Base-by-base conservation (phyloP, 2,329 filamentous ascomycete species). In the Pseudomassariella vexata region DNA sequence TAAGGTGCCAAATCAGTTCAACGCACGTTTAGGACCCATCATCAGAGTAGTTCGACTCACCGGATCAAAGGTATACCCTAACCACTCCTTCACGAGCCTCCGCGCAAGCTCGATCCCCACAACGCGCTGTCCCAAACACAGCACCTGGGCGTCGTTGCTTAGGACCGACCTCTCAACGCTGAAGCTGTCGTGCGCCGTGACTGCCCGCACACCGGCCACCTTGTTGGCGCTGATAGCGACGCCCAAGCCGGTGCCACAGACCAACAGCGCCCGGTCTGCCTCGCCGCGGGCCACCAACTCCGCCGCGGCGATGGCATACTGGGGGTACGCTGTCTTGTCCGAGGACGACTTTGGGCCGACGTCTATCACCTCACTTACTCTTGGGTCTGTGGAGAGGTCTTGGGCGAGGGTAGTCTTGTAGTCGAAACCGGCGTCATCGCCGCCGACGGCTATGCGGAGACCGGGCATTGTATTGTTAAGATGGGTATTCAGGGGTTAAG, bases 221-320 rank as follows among this genome's bases (percentile, higher is more conserved):
- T 90, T 90, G 70, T 92, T 90, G 43, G 85, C 85, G 11, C 75
- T 65, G 50, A 92, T 90, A 45, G 85, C 85, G 6, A 92, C 85
- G 12, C 85, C 85, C 5, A 92, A 70, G 0, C 85, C 85, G 0
- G 85, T 92, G 5, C 85, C 85, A 60, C 85, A 90, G 62, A 92
- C 84, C 19, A 86, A 61, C 19, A 90, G 66, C 0, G 83, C 85
- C 31, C 85, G 80, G 59, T 90, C 85, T 31, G 74, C 80, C 48
- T 76, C 64, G 20, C 77, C 79, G 4, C 61, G 53, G 3, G 68
- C 64, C 11, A 83, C 69, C 28, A 79, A 62, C 37, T 62, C 59
- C 6, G 82, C 81, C 4, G 83, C 84, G 24, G 75, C 72, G 25
- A 84, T 81, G 39, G 84, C 85, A 20, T 82, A 71, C 55, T 85